These are phyloP conservation scores for Cladosporium phlei DNA, from an alignment of 2,329 filamentous ascomycete species.

Conservation along the genomic window DNA sequence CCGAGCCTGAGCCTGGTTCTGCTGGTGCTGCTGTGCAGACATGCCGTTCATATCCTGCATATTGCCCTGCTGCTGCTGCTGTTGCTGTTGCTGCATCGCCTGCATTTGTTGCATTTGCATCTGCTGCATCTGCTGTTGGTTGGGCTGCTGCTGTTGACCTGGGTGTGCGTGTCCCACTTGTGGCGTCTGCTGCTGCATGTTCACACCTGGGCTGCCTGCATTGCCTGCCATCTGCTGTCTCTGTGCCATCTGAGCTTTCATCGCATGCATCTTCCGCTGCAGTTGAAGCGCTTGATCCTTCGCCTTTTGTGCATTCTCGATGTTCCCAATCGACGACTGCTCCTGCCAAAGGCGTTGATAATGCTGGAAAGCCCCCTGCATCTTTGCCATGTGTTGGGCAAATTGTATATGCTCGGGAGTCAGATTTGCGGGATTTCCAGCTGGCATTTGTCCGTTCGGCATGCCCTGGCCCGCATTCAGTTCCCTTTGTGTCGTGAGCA, in stretches of 20 bases:
- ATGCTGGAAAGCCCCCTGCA: background rate
- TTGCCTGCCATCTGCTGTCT: constrained; percentile 8
- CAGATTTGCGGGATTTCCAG: constrained; percentile 10
- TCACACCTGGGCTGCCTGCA: constrained; percentile 7
- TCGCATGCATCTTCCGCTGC: background rate
- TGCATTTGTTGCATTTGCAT: constrained; percentile 22
- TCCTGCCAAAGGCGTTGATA: background rate
- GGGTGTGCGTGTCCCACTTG: constrained; percentile 27
- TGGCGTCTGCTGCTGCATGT: constrained; percentile 6
- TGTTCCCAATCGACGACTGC: background rate
- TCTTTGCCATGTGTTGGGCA: constrained; percentile 8
- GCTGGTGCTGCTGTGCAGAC: constrained; percentile 15
- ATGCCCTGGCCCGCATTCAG: constrained; percentile 2
- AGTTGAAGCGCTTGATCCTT: background rate
- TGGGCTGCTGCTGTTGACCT: constrained; percentile 13
- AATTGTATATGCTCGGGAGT: constrained; percentile 12
- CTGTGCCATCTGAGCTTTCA: constrained; percentile 12
- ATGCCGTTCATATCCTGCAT: constrained; percentile 9
- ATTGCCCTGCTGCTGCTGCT: constrained; percentile 30
- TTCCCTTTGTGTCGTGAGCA: constrained; percentile 25
- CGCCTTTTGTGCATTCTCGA: background rate
- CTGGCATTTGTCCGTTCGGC: constrained; percentile 1
- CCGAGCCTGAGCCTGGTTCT: constrained; percentile 7
- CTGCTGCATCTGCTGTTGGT: constrained; percentile 30
- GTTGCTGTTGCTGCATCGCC: constrained; percentile 26